These are phyloP conservation scores for Vicia villosa DNA, from an alignment of 306 rosid genomes.

Conservation along the genomic window DNA sequence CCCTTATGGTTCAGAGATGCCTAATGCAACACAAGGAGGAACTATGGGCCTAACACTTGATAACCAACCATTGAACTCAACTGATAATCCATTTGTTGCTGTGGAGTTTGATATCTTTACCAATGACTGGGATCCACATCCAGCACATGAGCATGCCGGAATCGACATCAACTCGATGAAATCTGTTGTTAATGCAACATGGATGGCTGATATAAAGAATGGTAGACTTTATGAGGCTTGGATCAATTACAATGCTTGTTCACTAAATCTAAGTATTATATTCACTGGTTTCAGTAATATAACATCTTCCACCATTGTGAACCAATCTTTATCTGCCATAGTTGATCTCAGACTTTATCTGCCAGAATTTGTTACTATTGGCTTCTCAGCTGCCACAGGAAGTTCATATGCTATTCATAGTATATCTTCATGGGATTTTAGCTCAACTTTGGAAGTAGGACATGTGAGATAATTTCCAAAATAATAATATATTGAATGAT, in stretches of 20 bases:
- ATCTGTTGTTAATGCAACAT: slow-evolving; percentile 37
- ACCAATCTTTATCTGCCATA: slow-evolving; percentile 8
- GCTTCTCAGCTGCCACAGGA: slow-evolving; percentile 49
- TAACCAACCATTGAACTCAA: neutral
- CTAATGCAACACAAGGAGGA: slow-evolving; percentile 22
- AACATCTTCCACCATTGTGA: neutral
- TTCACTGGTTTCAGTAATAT: slow-evolving; percentile 30
- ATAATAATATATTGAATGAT: too few species aligned
- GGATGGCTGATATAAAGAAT: slow-evolving; percentile 30
- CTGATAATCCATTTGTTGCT: slow-evolving; percentile 42
- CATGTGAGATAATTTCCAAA: too few species aligned
- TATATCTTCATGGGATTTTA: slow-evolving; percentile 35
- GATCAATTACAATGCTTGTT: slow-evolving; percentile 42
- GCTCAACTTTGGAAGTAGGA: slow-evolving; percentile 37
- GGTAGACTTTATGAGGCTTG: slow-evolving; percentile 40
- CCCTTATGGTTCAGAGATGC: slow-evolving; percentile 24
- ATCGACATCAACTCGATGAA: slow-evolving; percentile 43
- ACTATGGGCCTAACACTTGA: slow-evolving; percentile 39
- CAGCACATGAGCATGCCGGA: slow-evolving; percentile 43
- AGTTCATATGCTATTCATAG: neutral
- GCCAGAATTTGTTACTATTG: slow-evolving; percentile 44
- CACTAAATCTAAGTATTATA: slow-evolving; percentile 39
- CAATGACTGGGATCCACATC: slow-evolving; percentile 40
- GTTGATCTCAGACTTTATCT: slow-evolving; percentile 44
- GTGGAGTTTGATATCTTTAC: slow-evolving; percentile 54